phyloP scores from a whole-genome alignment of 352 stramenopile genomes.

The Phytophthora capsici region DNA sequence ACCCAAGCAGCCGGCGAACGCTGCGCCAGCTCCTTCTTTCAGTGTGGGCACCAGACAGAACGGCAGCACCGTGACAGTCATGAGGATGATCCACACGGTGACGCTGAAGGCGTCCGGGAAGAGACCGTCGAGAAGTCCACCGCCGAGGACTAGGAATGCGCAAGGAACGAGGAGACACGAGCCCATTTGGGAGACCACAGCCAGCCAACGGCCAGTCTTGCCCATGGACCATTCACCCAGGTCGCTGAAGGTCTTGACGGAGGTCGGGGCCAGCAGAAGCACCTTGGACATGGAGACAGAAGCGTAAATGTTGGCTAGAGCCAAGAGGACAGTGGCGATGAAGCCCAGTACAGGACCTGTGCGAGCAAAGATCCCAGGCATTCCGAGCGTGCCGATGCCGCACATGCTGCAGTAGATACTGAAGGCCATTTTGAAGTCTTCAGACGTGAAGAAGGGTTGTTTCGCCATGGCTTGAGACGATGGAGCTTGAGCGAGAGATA shows the following conservation, averaged over 20 bases:
- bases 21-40: constrained; percentile 56
- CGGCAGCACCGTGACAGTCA: constrained; percentile 53
- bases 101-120: constrained; percentile 54
- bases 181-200: constrained; percentile 56
- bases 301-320: constrained; percentile 66
- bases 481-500: constrained; percentile 11
- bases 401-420: constrained; percentile 61
- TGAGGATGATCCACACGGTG: constrained; percentile 65
- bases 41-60: constrained; percentile 39
- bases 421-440: constrained; percentile 54
- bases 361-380: constrained; percentile 62
- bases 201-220: constrained; percentile 51
- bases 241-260: constrained; percentile 63
- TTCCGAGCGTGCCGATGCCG: constrained; percentile 64
- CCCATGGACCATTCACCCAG: constrained; percentile 65
- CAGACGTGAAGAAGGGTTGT: constrained; percentile 41
- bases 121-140: constrained; percentile 46
- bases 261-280: constrained; percentile 51
- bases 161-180: constrained; percentile 48
- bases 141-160: constrained; percentile 31
- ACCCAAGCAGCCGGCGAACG: constrained; percentile 58
- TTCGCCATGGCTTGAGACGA: constrained; percentile 35
- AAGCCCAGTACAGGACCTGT: constrained; percentile 48
- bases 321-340: constrained; percentile 63
- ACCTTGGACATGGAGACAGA: constrained; percentile 58